These are phyloP conservation scores for Tricholoma saponaceum DNA, from an alignment of 768 basidiomycete genomes.

Conservation along the genomic window DNA sequence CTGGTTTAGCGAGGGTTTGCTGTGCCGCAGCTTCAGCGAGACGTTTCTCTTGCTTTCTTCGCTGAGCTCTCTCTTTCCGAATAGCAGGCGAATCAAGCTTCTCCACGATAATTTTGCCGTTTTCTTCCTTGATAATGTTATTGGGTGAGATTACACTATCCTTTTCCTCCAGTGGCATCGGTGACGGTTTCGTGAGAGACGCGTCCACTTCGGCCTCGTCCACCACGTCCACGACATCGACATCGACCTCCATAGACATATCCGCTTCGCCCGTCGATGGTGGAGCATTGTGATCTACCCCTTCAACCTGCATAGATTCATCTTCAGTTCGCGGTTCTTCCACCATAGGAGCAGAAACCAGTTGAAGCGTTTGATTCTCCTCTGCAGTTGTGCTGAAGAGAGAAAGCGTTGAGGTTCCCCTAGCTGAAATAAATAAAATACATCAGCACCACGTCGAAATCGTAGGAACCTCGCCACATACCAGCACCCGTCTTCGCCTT, in stretches of 20 bases:
- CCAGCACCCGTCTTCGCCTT: conserved; percentile 40
- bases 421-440: conserved; percentile 1
- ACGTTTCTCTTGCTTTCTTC: conserved; percentile 26
- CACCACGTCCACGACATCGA: background rate
- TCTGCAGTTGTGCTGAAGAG: conserved; percentile 42
- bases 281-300: background rate
- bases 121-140: conserved; percentile 26
- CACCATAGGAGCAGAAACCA: conserved; percentile 21
- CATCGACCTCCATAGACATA: conserved; percentile 2
- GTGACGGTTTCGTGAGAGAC: background rate
- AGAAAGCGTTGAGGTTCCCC: conserved; percentile 41
- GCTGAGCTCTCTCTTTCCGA: conserved; percentile 52
- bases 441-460: conserved; percentile 1
- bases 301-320: background rate
- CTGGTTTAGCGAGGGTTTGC: background rate
- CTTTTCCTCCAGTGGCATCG: background rate
- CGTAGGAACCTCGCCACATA: conserved; percentile 8
- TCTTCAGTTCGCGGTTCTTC: conserved; percentile 1
- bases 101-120: conserved; percentile 61
- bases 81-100: conserved; percentile 69
- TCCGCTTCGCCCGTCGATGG: background rate
- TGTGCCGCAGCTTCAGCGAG: conserved; percentile 11
- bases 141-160: conserved; percentile 11
- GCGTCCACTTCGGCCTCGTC: background rate
- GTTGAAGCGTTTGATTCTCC: conserved; percentile 38